These are phyloP conservation scores for Sicyos baderoa DNA, from an alignment of 306 rosid species.

Conservation along the genomic window DNA sequence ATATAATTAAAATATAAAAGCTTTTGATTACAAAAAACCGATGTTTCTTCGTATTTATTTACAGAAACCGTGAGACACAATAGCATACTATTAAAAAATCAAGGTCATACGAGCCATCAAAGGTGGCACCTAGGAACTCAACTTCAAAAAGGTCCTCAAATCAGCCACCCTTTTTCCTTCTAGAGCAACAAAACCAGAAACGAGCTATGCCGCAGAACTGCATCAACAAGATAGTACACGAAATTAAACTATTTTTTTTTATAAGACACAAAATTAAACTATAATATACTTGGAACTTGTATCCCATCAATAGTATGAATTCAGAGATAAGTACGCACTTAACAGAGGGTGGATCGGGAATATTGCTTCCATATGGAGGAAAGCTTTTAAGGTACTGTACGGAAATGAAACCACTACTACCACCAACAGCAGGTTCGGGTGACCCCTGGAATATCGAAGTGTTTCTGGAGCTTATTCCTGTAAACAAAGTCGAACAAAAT, in stretches of 20 bases:
- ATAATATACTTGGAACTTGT: background rate
- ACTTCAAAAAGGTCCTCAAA: no score
- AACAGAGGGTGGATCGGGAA: background rate
- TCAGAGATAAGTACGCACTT: constrained; percentile 6
- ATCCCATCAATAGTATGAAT: background rate
- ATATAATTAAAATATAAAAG: background rate
- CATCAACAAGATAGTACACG: constrained; percentile 3
- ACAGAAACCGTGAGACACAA: no score
- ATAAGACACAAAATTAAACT: background rate
- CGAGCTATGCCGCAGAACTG: constrained; percentile 12
- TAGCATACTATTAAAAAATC: background rate
- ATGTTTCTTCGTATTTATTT: background rate
- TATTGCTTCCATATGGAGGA: background rate
- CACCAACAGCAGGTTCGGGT: constrained; percentile 16
- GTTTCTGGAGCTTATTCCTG: constrained; percentile 23
- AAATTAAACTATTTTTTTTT: background rate
- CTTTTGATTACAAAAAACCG: background rate
- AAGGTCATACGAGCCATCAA: constrained; percentile 3
- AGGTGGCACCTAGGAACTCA: background rate
- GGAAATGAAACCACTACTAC: constrained; percentile 15
- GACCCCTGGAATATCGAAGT: constrained; percentile 18
- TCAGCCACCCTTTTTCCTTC: background rate
- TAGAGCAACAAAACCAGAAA: background rate
- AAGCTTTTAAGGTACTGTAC: constrained; percentile 21
- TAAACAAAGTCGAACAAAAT: background rate